Evolutionary conservation across 768 basidiomycete genomes (phyloP).

Genomic region (Aureoboletus auriporus): DNA sequence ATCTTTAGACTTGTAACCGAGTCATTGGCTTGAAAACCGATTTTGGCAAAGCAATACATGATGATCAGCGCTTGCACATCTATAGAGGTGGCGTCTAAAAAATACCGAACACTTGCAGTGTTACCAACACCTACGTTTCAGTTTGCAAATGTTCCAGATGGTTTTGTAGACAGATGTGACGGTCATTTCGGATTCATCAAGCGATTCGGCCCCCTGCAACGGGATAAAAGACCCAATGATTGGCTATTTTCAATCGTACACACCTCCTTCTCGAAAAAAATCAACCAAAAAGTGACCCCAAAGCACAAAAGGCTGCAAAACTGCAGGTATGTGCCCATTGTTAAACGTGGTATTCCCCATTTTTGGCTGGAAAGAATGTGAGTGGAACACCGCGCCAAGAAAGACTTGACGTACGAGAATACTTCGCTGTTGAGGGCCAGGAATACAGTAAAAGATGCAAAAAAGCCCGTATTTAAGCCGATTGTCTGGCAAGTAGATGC

Average conservation of each 20-base stretch:
- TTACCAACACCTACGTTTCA: slow-evolving; percentile 61
- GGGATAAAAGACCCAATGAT: not conserved
- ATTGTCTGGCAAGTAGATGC: slow-evolving; percentile 98
- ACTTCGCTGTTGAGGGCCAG: slow-evolving; percentile 93
- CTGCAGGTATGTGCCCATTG: slow-evolving; percentile 74
- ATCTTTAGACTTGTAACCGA: slow-evolving; percentile 88
- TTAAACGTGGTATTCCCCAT: slow-evolving; percentile 73
- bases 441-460: slow-evolving; percentile 95
- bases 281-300: slow-evolving; percentile 82
- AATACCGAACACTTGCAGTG: not conserved
- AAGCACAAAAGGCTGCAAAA: slow-evolving; percentile 86
- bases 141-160: slow-evolving; percentile 90
- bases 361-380: slow-evolving; percentile 43
- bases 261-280: slow-evolving; percentile 88
- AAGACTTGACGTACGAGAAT: slow-evolving; percentile 59
- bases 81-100: slow-evolving; percentile 28
- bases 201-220: slow-evolving; percentile 66
- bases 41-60: slow-evolving; percentile 87
- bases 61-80: slow-evolving; percentile 87
- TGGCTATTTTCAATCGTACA: slow-evolving; percentile 12
- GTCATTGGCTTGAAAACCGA: slow-evolving; percentile 94
- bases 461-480: slow-evolving; percentile 92
- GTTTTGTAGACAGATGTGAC: slow-evolving; percentile 87
- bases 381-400: slow-evolving; percentile 3
- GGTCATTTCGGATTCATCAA: slow-evolving; percentile 81